Percentiles rank a stretch among this genome's conserved stretches.
Evolutionary conservation across 352 stramenopile genomes (phyloP).

Genomic region (Elongisporangium anandrum): DNA sequence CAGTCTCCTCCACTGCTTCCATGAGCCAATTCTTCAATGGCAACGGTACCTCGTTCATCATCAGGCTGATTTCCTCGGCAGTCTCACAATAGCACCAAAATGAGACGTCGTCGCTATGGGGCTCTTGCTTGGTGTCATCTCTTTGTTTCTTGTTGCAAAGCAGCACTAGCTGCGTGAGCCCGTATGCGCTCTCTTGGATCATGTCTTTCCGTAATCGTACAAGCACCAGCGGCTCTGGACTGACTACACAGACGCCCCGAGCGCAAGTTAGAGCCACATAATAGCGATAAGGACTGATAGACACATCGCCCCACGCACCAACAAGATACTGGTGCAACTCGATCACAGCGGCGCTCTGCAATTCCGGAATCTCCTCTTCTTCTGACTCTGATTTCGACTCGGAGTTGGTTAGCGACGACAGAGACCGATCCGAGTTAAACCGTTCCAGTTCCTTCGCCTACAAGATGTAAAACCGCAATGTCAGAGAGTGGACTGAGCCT

Average conservation of each 20-base stretch:
- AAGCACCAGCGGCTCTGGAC: slow-evolving; percentile 69
- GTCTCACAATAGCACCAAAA: slow-evolving; percentile 88
- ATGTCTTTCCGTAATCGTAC: slow-evolving; percentile 74
- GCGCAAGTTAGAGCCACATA: neutral
- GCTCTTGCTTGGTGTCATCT: slow-evolving; percentile 8
- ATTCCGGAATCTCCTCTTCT: slow-evolving; percentile 4
- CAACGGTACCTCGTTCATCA: slow-evolving; percentile 49
- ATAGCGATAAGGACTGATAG: too few relatives aligned
- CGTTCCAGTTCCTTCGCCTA: slow-evolving; percentile 33
- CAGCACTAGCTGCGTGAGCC: slow-evolving; percentile 75
- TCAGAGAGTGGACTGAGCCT: neutral
- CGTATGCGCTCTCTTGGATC: slow-evolving; percentile 67
- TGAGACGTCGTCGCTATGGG: slow-evolving; percentile 24
- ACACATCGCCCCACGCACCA: too few relatives aligned
- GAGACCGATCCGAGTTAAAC: neutral
- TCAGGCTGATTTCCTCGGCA: slow-evolving; percentile 77
- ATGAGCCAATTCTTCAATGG: neutral
- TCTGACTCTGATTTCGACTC: slow-evolving; percentile 1
- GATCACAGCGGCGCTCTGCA: slow-evolving; percentile 22
- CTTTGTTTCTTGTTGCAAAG: slow-evolving; percentile 25
- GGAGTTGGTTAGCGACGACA: neutral
- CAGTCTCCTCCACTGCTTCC: neutral
- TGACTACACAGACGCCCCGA: slow-evolving; percentile 34
- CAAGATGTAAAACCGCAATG: neutral
- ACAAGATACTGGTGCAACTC: slow-evolving; percentile 75